Conservation (phyloP, 2,329 filamentous ascomycete genomes). For the Fusarium papillatum region DNA sequence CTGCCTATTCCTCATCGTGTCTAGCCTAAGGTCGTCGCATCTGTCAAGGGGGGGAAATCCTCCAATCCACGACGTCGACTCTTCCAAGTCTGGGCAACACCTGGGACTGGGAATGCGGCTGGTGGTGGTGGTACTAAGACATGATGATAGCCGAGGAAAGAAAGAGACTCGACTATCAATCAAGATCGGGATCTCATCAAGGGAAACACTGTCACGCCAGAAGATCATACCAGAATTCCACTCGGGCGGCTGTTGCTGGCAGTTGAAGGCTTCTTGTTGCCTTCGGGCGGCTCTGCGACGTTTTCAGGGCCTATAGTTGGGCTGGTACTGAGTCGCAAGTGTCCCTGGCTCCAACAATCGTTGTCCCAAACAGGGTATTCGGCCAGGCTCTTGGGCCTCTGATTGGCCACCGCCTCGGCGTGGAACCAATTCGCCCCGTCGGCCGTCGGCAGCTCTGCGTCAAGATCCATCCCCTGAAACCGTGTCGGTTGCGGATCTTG, state of each 20-base stretch:
- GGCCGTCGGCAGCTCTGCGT: slow-evolving; percentile 34
- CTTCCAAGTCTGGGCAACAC: background rate
- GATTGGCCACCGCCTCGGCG: slow-evolving; percentile 42
- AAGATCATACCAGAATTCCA: slow-evolving; percentile 26
- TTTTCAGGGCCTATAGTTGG: slow-evolving; percentile 27
- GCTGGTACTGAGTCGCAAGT: slow-evolving; percentile 31
- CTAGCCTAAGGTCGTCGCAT: slow-evolving; percentile 36
- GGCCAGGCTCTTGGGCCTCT: slow-evolving; percentile 20
- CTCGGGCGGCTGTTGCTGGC: slow-evolving; percentile 24
- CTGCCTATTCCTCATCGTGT: slow-evolving; percentile 41
- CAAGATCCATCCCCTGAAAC: slow-evolving; percentile 47
- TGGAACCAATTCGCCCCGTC: slow-evolving; percentile 28
- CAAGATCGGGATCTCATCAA: slow-evolving; percentile 21
- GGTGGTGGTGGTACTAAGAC: background rate
- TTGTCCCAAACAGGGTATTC: slow-evolving; percentile 44
- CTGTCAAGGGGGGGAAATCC: slow-evolving; percentile 21
- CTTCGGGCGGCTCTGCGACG: slow-evolving; percentile 36
- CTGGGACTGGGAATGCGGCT: background rate
- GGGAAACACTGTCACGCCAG: slow-evolving; percentile 39
- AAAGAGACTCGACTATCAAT: slow-evolving; percentile 14
- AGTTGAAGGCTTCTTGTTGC: slow-evolving; percentile 19
- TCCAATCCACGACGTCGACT: background rate
- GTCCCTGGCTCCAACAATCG: slow-evolving; percentile 34
- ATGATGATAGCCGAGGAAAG: slow-evolving; percentile 1
- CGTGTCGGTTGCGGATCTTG: slow-evolving; percentile 35